Conservation (phyloP, 106 monocot genomes). For the Dendrobium huoshanense region DNA sequence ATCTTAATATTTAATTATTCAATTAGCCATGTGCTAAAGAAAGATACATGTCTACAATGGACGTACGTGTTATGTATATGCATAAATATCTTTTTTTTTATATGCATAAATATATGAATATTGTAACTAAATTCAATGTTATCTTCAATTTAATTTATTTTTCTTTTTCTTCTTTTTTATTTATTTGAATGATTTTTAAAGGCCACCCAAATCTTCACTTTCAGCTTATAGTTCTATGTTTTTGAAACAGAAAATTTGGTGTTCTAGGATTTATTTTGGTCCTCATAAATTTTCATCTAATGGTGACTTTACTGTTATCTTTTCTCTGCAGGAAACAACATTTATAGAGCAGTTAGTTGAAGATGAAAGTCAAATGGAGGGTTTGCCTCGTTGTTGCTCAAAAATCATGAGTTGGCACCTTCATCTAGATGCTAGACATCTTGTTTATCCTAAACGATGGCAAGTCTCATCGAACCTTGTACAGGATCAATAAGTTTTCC, state of each 20-base stretch:
- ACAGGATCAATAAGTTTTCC: conserved; percentile 10
- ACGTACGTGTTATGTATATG: not conserved
- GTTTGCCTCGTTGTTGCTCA: conserved; percentile 58
- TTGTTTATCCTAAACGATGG: conserved; percentile 77
- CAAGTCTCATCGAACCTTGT: conserved; percentile 49
- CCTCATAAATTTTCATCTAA: not conserved
- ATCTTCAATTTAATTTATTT: not conserved
- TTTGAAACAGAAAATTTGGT: not conserved
- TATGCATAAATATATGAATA: not conserved
- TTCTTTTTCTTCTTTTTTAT: not conserved
- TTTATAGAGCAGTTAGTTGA: conserved; percentile 96
- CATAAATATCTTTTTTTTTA: not conserved
- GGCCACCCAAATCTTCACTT: conserved; percentile 3
- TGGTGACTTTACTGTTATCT: not conserved
- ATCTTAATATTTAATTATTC: no score
- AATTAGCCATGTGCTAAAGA: no score
- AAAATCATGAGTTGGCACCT: conserved; percentile 93
- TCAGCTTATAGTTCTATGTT: not conserved
- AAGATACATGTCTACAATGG: no score
- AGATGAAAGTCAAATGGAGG: conserved; percentile 99
- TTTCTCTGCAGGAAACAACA: conserved; percentile 69
- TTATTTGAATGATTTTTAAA: not conserved
- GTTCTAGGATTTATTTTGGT: not conserved
- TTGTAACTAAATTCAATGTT: not conserved
- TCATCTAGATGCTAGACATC: conserved; percentile 54